These are phyloP conservation scores for Ascochyta clinopodiicola DNA, from an alignment of 2,329 filamentous ascomycete genomes.

Conservation along the genomic window DNA sequence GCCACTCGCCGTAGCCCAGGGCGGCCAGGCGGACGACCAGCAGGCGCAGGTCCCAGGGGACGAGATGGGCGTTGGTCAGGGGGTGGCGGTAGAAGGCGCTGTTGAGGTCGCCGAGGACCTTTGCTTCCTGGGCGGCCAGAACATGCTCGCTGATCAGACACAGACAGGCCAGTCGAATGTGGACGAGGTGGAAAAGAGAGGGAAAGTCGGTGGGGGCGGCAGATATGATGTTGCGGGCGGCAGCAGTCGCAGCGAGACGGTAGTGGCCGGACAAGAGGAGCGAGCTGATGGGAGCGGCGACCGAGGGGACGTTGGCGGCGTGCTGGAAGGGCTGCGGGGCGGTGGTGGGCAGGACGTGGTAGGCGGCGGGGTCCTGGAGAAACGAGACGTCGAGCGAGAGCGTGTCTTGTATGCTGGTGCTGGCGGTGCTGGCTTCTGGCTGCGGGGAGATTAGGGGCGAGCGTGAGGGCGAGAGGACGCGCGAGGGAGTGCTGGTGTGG, in stretches of 20 bases:
- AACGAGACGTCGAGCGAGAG: conserved; percentile 51
- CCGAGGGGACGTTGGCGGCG: conserved; percentile 68
- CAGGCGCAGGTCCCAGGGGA: conserved; percentile 87
- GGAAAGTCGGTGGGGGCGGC: conserved; percentile 63
- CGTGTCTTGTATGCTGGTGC: neutral
- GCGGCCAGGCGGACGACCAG: conserved; percentile 84
- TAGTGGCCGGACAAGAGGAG: conserved; percentile 79
- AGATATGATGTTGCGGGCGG: conserved; percentile 66
- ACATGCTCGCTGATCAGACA: conserved; percentile 74
- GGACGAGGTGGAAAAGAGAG: conserved; percentile 77
- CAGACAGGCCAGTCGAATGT: conserved; percentile 81
- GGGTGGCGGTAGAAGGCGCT: conserved; percentile 59
- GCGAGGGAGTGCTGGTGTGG: conserved; percentile 4
- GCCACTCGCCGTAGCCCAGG: conserved; percentile 82
- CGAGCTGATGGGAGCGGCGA: conserved; percentile 66
- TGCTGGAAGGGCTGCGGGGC: conserved; percentile 71
- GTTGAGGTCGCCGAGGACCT: conserved; percentile 66
- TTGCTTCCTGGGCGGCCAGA: conserved; percentile 66
- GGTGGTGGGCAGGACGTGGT: conserved; percentile 76
- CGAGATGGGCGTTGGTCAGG: conserved; percentile 61
- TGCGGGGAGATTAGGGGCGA: conserved; percentile 38
- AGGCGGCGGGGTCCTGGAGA: conserved; percentile 79
- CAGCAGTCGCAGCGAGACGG: conserved; percentile 75
- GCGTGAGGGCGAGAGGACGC: conserved; percentile 32
- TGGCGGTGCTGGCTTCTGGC: conserved; percentile 40